A percentile compares a stretch with the other conserved stretches of the same genome.
phyloP scores from a whole-genome alignment of 2,329 filamentous ascomycete species.

The Colletotrichum tropicicola region DNA sequence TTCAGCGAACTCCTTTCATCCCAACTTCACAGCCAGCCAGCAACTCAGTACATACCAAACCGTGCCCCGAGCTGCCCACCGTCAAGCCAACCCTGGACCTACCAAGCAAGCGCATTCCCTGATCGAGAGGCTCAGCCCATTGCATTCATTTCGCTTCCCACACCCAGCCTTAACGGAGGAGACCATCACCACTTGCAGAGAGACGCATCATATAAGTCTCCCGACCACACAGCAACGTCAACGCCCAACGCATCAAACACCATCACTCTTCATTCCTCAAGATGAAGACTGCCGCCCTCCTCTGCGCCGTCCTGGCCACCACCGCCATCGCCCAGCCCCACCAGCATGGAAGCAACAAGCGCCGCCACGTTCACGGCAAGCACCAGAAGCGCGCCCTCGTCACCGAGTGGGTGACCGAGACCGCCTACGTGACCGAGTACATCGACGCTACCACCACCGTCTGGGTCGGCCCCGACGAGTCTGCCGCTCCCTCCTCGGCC shows the following conservation, averaged over 20 bases:
- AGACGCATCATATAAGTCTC: constrained; percentile 17
- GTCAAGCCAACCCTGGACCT: constrained; percentile 15
- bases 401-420: constrained; percentile 62
- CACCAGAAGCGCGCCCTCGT: constrained; percentile 49
- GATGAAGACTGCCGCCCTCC: constrained; percentile 55
- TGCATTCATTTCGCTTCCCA: constrained; percentile 30
- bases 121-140: constrained; percentile 14
- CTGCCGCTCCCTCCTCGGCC: constrained; percentile 36
- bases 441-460: constrained; percentile 59
- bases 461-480: constrained; percentile 45
- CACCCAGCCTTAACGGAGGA: constrained; percentile 13
- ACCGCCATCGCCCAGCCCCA: constrained; percentile 61
- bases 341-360: constrained; percentile 43
- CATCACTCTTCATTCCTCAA: too few relatives aligned
- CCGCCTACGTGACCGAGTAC: constrained; percentile 54
- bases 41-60: constrained; percentile 21
- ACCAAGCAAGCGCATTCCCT: constrained; percentile 29
- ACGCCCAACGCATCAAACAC: neutral
- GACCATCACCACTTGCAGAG: constrained; percentile 5
- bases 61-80: constrained; percentile 20
- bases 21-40: constrained; percentile 18
- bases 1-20: constrained; percentile 30
- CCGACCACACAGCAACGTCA: neutral
- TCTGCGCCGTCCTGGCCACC: constrained; percentile 53
- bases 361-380: constrained; percentile 46